Percentiles rank a stretch among this genome's conserved stretches.
Evolutionary conservation across 257 asterid genomes (phyloP).

Genomic region (Ophiorrhiza pumila): DNA sequence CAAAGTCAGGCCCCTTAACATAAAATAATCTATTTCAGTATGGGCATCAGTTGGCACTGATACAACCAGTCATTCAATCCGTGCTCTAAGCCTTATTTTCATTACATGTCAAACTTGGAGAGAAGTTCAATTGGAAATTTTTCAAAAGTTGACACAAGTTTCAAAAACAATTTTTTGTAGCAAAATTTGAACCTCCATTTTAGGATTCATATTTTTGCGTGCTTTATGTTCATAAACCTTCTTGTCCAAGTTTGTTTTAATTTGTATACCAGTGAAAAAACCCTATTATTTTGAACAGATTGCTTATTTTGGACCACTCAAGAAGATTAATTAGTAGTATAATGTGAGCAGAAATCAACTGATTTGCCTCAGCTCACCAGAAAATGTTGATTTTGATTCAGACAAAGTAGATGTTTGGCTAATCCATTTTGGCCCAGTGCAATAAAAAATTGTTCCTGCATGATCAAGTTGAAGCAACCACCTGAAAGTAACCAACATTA

Average conservation of each 20-base stretch:
- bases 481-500: slow-evolving; percentile 41
- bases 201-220: not conserved
- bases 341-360: not conserved
- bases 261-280: too few relatives aligned
- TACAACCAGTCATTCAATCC: not conserved
- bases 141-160: not conserved
- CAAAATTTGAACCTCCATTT: not conserved
- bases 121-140: not conserved
- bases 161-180: not conserved
- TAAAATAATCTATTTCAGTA: not conserved
- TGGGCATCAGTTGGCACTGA: too few relatives aligned
- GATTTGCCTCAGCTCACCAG: slow-evolving; percentile 37
- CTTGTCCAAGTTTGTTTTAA: not conserved
- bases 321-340: not conserved
- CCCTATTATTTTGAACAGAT: not conserved
- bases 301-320: not conserved
- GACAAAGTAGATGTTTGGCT: slow-evolving; percentile 26
- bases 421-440: slow-evolving; percentile 81
- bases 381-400: slow-evolving; percentile 34
- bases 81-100: not conserved
- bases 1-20: not conserved
- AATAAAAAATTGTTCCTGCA: slow-evolving; percentile 75
- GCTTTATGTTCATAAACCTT: not conserved
- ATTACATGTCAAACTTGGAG: not conserved
- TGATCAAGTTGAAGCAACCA: slow-evolving; percentile 96